Base-by-base conservation (phyloP, 805 yeast species). In the Metschnikowia cubensis region DNA sequence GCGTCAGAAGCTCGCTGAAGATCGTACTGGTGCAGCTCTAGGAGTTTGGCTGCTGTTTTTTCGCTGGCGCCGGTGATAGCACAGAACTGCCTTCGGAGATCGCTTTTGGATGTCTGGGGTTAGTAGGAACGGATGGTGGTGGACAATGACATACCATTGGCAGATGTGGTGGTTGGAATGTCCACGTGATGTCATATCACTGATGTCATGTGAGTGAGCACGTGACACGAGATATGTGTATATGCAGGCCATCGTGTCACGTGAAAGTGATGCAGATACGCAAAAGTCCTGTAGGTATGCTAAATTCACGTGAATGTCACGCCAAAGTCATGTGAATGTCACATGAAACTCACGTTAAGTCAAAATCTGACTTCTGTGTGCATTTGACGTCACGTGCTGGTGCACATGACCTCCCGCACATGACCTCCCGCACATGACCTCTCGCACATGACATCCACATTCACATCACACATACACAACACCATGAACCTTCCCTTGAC, bases 41-140 rank as follows among this genome's bases (percentile, higher is more conserved):
- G 69, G 49, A 65, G 70, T 39, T 54, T 55, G 2, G 69, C 65
- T 14, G 81, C 79, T 11, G 59, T 65, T 6, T 65, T 53, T 4
- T 60, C 52, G 4, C 63, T 49, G 2, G 70, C 61, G 5, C 74
- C 75, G 8, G 83, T 74, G 42, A 77, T 60, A 36, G 69, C 71
- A 42, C 67, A 54, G 58, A 78, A 76, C 49, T 69, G 69, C 44
- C 57, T 62, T 43, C 58, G 62, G n/a, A 64, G 49, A 5, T 60
- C 53, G 6, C 50, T 18, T 36, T 41, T 49, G 49, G 35, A 14
- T 6, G 52, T 17, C 57, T 56, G 39, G 14, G 29, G 53, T 50
- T 50, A 47, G 55, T 50, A 33, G 20, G 29, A 22, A 20, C n/a
- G 20, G 33, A 13, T 2, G 15, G 21, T 15, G 46, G 15, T 8